Percentiles rank a stretch among this genome's conserved stretches.
phyloP scores from a whole-genome alignment of 495 filamentous ascomycete genomes.

The Emericellopsis terricola region DNA sequence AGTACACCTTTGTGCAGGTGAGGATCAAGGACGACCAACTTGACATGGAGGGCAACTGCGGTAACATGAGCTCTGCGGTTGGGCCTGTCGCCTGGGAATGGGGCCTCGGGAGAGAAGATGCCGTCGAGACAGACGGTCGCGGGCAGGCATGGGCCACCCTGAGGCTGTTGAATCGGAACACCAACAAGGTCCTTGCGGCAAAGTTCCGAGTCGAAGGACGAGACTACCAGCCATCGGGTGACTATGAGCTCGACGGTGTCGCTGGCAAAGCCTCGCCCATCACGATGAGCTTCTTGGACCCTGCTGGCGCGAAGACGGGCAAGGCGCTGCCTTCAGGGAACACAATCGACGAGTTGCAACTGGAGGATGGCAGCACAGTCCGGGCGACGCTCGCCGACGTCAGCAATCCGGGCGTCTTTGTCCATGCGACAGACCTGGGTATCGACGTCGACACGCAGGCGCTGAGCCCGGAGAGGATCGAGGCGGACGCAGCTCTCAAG shows the following conservation, averaged over 20 bases:
- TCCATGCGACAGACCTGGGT: slow-evolving; percentile 32
- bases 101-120: slow-evolving; percentile 17
- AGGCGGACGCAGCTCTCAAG: slow-evolving; percentile 26
- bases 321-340: slow-evolving; percentile 45
- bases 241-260: slow-evolving; percentile 51
- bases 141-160: slow-evolving; percentile 15
- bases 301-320: slow-evolving; percentile 51
- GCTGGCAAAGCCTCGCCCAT: slow-evolving; percentile 37
- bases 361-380: slow-evolving; percentile 34
- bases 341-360: slow-evolving; percentile 31
- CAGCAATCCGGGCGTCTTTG: slow-evolving; percentile 49
- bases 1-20: slow-evolving; percentile 56
- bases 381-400: slow-evolving; percentile 32
- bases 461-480: slow-evolving; percentile 34
- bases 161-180: slow-evolving; percentile 31
- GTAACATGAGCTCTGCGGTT: slow-evolving; percentile 52
- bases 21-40: slow-evolving; percentile 38
- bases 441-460: slow-evolving; percentile 16
- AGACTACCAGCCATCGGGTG: slow-evolving; percentile 21
- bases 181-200: slow-evolving; percentile 26
- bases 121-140: slow-evolving; percentile 8
- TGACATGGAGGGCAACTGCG: slow-evolving; percentile 54
- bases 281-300: slow-evolving; percentile 43
- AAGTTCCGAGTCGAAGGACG: slow-evolving; percentile 27
- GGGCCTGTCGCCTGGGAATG: slow-evolving; percentile 46